Conservation (phyloP, 441 rosid species). For the Manihot esculenta region DNA sequence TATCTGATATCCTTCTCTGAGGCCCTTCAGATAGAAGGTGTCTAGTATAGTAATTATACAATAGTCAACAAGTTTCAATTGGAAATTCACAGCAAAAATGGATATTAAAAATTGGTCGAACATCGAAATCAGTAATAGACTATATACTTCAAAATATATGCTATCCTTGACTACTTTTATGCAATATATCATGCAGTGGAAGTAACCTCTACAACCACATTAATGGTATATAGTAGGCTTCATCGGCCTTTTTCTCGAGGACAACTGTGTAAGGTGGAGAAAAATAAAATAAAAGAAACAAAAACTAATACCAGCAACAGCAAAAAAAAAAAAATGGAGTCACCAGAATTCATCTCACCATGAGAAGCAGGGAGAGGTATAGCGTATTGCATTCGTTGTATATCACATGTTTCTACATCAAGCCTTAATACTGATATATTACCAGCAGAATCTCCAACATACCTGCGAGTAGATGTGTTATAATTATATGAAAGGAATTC, state of each 20-base stretch:
- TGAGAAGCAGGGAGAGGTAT: conserved; percentile 74
- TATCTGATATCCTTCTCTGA: too few relatives aligned
- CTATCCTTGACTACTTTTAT: not conserved
- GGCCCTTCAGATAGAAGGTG: not conserved
- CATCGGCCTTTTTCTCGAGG: not conserved
- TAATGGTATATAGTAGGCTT: too few relatives aligned
- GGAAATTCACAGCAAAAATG: not conserved
- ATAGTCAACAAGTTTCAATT: not conserved
- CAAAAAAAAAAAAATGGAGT: not conserved
- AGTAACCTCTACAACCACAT: not conserved
- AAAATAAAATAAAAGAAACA: not conserved
- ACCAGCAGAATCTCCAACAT: conserved; percentile 78
- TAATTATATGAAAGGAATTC: conserved; percentile 8
- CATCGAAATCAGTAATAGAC: not conserved
- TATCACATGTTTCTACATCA: conserved; percentile 44
- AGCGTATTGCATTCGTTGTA: conserved; percentile 57
- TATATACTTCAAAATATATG: not conserved
- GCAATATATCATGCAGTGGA: not conserved
- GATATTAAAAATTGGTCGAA: not conserved
- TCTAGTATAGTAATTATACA: not conserved
- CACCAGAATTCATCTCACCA: conserved; percentile 42
- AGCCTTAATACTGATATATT: conserved; percentile 67
- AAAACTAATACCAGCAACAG: not conserved
- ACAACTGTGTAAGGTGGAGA: not conserved
- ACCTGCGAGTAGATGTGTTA: conserved; percentile 45